Percentiles rank a stretch among this genome's conserved stretches.
These are phyloP conservation scores for Chlorociboria aeruginascens DNA, from an alignment of 495 filamentous ascomycete species.

Conservation along the genomic window DNA sequence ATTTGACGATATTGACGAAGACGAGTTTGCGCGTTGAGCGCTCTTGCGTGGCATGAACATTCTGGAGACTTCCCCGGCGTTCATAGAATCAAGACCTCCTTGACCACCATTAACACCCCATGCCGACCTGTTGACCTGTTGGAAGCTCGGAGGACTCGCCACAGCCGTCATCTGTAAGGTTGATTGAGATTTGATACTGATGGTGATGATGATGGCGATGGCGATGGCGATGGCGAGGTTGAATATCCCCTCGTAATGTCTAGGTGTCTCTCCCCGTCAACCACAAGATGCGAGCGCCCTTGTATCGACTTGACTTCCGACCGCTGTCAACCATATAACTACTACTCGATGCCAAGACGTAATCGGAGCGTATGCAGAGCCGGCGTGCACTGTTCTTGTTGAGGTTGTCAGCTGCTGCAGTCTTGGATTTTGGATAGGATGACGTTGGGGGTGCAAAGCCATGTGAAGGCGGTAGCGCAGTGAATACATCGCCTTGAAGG, in stretches of 20 bases:
- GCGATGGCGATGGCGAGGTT: background rate
- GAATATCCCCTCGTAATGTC: constrained; percentile 6
- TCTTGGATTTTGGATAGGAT: constrained; percentile 7
- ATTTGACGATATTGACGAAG: constrained; percentile 66
- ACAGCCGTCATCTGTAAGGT: constrained; percentile 81
- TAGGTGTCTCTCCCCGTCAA: constrained; percentile 8
- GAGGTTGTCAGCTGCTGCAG: constrained; percentile 7
- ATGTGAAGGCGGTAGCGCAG: background rate
- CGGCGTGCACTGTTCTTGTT: constrained; percentile 6
- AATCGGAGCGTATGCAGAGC: background rate
- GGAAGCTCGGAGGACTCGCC: constrained; percentile 82
- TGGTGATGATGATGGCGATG: constrained; percentile 11
- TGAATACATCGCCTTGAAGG: background rate
- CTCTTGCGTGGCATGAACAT: constrained; percentile 82
- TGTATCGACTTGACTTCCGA: no score
- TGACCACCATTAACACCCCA: constrained; percentile 66
- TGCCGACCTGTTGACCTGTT: constrained; percentile 49
- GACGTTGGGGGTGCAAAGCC: constrained; percentile 6
- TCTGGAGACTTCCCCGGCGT: constrained; percentile 73
- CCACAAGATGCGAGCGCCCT: no score
- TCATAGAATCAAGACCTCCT: constrained; percentile 66
- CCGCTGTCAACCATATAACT: no score
- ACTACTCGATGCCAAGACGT: no score
- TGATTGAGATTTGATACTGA: constrained; percentile 8
- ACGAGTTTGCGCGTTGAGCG: constrained; percentile 75